Conservation (phyloP, 164 flowering plant species). For the Tetracentron sinense region DNA sequence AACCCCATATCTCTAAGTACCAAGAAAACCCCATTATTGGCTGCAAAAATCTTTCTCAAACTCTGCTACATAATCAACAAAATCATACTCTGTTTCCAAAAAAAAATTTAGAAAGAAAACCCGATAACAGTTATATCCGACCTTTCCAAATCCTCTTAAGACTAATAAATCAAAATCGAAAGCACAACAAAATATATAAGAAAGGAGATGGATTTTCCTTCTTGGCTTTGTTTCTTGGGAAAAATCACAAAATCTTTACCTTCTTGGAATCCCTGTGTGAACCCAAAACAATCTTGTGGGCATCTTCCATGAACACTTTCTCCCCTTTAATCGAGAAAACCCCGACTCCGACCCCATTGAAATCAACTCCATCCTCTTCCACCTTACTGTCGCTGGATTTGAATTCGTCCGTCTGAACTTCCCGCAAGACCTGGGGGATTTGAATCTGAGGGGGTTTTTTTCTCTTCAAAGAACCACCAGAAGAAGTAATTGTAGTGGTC, state of each 20-base stretch:
- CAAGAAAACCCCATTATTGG: neutral
- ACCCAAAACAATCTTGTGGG: slow-evolving; percentile 49
- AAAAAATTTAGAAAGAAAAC: neutral
- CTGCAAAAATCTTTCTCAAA: neutral
- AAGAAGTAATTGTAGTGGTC: neutral
- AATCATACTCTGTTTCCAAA: neutral
- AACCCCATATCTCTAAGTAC: no score
- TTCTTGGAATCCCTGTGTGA: slow-evolving; percentile 35
- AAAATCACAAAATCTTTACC: slow-evolving; percentile 28
- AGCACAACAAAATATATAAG: neutral
- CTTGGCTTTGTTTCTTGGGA: neutral
- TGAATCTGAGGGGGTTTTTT: slow-evolving; percentile 68
- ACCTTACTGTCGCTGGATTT: no score
- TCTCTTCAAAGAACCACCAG: slow-evolving; percentile 47
- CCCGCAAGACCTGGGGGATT: slow-evolving; percentile 55
- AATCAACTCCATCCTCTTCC: slow-evolving; percentile 13
- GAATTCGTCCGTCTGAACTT: slow-evolving; percentile 31
- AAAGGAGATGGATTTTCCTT: no score
- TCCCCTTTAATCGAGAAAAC: slow-evolving; percentile 61
- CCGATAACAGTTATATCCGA: no score
- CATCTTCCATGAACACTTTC: slow-evolving; percentile 78
- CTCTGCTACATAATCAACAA: neutral
- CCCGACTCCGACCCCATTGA: slow-evolving; percentile 39
- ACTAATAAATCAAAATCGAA: no score
- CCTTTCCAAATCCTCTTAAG: no score